Conservation (phyloP, 1,284 basidiomycete species). For the Xerocomus nothofagi region DNA sequence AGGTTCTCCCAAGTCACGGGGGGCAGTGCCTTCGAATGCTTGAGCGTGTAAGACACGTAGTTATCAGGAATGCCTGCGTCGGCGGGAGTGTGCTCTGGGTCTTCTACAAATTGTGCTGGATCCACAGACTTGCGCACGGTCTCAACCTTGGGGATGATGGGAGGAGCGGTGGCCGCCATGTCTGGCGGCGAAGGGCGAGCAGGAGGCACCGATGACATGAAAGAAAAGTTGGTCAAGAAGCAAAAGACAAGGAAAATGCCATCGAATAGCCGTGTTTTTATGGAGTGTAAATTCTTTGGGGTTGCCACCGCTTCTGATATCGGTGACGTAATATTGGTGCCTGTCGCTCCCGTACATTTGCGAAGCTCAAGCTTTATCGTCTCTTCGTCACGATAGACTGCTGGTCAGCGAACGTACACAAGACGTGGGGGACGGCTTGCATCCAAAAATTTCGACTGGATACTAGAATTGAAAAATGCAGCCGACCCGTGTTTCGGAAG, state of each 20-base stretch:
- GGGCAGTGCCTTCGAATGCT: constrained; percentile 73
- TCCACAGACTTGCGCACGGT: constrained; percentile 1
- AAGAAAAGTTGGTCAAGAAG: constrained; percentile 24
- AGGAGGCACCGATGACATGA: constrained; percentile 32
- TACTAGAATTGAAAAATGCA: background rate
- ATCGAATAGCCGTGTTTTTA: constrained; percentile 23
- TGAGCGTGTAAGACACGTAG: constrained; percentile 85
- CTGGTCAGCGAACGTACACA: background rate
- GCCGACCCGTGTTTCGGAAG: constrained; percentile 8
- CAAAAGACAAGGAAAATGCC: constrained; percentile 10
- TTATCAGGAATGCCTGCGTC: constrained; percentile 83
- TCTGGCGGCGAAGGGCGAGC: constrained; percentile 24
- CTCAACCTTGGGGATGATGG: constrained; percentile 22
- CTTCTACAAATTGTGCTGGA: constrained; percentile 25
- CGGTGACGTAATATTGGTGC: constrained; percentile 4
- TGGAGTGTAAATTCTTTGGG: constrained; percentile 38
- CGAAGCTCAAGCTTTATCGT: background rate
- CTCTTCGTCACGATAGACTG: background rate
- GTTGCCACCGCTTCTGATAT: constrained; percentile 28
- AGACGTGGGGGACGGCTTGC: background rate
- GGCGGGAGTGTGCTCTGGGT: constrained; percentile 45
- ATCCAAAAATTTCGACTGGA: background rate
- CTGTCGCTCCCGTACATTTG: background rate
- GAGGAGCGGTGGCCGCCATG: constrained; percentile 28
- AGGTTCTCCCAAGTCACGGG: constrained; percentile 74